Base-by-base conservation (phyloP, 768 basidiomycete species). In the Lactarius deliciosus region DNA sequence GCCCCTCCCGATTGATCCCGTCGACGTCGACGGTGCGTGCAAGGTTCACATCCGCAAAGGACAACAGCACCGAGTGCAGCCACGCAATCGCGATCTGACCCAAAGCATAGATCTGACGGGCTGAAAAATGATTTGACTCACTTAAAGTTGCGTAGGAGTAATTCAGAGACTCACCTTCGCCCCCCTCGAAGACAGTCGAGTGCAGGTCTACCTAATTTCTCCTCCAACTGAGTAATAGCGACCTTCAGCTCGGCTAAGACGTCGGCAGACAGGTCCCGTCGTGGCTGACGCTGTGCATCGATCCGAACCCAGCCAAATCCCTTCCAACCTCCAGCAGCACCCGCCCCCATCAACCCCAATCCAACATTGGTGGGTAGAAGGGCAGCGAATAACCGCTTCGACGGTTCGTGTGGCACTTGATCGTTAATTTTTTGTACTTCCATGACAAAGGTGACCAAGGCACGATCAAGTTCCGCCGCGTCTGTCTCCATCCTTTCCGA, bases 11-110 rank as follows among this genome's bases (percentile, higher is more conserved):
- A 32, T 80, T 80, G 68, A 90, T 82, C 18, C 89, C 90, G 70
- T 94, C 91, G 65, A 95, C 85, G 73, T 95, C 94, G 67, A 96
- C 86, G 74, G 88, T 86, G 36, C 86, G 84, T 22, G 92, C 92
- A 61, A 96, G 76, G 74, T 94, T 88, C 67, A 94, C 82, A 68
- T 92, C 86, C 28, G 85, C 82, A 43, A 88, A 81, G 58, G 84
- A 81, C 13, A 77, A 74, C 34, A 94, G 77, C 64, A 91, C 85
- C 3, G 81, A 74, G 2, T 86, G 82, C 38, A 93, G 76, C 60
- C 84, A 80, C 0, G 83, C 79, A 38, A 91, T 75, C 36, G 85
- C 77, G 57, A 79, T 82, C 74, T 81, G 84, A 20, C 85, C 83
- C 53, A 78, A 73, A 13, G 66, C 57, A 70, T 75, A 75, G 50